These are phyloP conservation scores for Sporothrix sp. DNA, from an alignment of 2,329 filamentous ascomycete genomes.

Conservation along the genomic window DNA sequence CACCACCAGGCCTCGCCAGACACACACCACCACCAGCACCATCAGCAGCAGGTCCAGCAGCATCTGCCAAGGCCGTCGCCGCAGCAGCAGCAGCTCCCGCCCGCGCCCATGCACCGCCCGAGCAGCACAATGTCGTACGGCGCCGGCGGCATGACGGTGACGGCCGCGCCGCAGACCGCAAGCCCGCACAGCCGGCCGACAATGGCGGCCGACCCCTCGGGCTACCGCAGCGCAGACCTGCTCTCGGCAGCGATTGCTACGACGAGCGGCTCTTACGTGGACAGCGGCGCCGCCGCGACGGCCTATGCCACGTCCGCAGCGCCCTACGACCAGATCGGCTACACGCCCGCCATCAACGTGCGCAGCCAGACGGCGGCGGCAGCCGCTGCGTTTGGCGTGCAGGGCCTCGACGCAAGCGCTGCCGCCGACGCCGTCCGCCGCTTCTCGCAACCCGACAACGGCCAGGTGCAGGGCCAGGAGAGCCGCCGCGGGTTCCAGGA, in stretches of 20 bases:
- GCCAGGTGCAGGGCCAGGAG: conserved; percentile 32
- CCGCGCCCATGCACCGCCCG: conserved; percentile 32
- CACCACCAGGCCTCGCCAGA: neutral
- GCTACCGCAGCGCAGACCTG: neutral
- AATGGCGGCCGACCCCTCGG: neutral
- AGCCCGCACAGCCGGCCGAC: conserved; percentile 41
- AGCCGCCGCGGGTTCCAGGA: conserved; percentile 71
- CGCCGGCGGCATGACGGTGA: neutral
- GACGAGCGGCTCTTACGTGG: neutral
- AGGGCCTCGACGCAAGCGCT: neutral
- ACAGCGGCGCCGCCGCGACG: neutral
- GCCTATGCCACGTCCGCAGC: conserved; percentile 56
- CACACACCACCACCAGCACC: conserved; percentile 24
- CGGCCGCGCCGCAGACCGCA: conserved; percentile 40
- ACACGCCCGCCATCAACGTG: conserved; percentile 57
- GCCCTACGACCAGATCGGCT: conserved; percentile 68
- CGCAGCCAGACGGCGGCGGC: conserved; percentile 43
- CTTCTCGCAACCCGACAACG: conserved; percentile 3
- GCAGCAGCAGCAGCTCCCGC: conserved; percentile 22
- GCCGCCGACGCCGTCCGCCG: conserved; percentile 6
- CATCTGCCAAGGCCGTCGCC: neutral
- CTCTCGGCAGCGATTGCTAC: conserved; percentile 1
- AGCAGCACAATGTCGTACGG: neutral
- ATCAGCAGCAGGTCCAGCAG: neutral
- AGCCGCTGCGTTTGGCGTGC: conserved; percentile 33